Conservation (phyloP, 2,329 filamentous ascomycete species). For the Fusarium fracticaudum region DNA sequence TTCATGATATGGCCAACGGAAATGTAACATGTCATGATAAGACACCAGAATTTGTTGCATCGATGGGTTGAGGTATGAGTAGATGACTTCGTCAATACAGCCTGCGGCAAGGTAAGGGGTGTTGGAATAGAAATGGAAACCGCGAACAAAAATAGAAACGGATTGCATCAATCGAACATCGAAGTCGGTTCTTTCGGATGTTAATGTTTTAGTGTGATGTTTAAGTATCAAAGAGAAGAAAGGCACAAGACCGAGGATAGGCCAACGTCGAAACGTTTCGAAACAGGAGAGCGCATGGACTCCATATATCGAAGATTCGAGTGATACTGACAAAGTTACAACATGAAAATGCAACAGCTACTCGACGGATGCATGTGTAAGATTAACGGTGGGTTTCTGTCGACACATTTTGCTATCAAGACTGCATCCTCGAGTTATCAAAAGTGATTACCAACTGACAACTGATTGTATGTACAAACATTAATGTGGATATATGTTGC, state of each 20-base stretch:
- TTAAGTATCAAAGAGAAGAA: background rate
- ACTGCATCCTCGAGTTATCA: background rate
- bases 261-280: background rate
- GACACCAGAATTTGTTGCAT: background rate
- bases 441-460: background rate
- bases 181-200: background rate
- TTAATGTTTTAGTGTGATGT: background rate
- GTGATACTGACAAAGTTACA: background rate
- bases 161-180: background rate
- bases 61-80: background rate
- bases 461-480: background rate
- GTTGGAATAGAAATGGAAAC: background rate
- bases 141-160: background rate
- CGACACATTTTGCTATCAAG: background rate
- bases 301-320: conserved; percentile 4
- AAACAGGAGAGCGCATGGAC: background rate
- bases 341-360: background rate
- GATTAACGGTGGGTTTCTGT: background rate
- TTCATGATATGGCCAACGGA: background rate
- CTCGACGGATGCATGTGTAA: background rate
- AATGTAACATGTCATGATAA: background rate
- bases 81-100: background rate
- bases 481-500: conserved; percentile 1
- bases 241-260: background rate
- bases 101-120: background rate